These are phyloP conservation scores for Colletotrichum echinochloae DNA, from an alignment of 2,329 filamentous ascomycete genomes.

Conservation along the genomic window DNA sequence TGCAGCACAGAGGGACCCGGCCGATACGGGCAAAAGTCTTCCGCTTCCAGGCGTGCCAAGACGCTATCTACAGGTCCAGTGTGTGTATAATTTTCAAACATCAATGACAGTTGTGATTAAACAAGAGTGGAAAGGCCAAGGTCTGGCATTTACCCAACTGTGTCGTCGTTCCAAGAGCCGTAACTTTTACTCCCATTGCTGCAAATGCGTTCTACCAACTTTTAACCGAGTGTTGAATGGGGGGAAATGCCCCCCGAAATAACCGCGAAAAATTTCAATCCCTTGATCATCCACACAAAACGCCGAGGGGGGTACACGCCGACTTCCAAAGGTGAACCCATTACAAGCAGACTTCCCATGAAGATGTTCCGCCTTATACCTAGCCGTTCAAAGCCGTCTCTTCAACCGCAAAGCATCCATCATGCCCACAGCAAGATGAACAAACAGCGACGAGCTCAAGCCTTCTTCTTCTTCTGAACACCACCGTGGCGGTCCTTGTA, in stretches of 20 bases:
- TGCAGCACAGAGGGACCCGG: constrained; percentile 8
- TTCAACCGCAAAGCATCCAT: not conserved
- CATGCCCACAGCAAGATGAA: not conserved
- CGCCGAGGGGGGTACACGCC: constrained; percentile 12
- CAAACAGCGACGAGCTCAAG: not conserved
- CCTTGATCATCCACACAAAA: constrained; percentile 20
- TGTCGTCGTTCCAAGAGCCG: not conserved
- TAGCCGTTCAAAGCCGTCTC: not conserved
- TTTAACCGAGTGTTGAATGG: constrained; percentile 18
- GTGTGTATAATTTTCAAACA: no score
- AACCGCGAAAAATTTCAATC: constrained; percentile 17
- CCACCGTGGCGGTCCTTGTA: constrained; percentile 63
- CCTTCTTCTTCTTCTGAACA: constrained; percentile 58
- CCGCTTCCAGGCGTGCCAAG: constrained; percentile 5
- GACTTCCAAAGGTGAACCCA: not conserved
- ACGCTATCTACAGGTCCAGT: not conserved
- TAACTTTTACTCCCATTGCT: not conserved
- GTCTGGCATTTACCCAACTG: not conserved
- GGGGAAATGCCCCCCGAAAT: constrained; percentile 1
- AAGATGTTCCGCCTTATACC: not conserved
- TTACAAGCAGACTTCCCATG: not conserved
- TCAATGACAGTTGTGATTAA: not conserved
- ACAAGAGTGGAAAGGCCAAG: not conserved
- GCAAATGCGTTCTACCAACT: constrained; percentile 6
- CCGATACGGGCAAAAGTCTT: constrained; percentile 11